A percentile compares a stretch with the other conserved stretches of the same genome.
phyloP scores from a whole-genome alignment of 2,329 filamentous ascomycete species.

The Arachnomyces sp. region DNA sequence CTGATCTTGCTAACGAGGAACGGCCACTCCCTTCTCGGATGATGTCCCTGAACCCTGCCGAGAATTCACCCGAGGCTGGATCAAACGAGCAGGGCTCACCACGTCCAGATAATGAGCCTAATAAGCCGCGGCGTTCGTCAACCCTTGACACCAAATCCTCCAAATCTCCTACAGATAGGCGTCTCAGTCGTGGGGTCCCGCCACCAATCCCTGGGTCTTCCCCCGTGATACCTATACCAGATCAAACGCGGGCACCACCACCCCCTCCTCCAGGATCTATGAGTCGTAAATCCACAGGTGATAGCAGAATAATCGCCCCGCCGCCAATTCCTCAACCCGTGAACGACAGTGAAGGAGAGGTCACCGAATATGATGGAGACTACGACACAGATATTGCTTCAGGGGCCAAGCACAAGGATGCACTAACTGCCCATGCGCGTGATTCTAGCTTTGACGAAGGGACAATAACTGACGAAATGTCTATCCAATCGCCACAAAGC shows the following conservation, averaged over 20 bases:
- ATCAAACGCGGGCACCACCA: constrained; percentile 56
- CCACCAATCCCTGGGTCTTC: constrained; percentile 31
- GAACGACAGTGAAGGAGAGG: constrained; percentile 64
- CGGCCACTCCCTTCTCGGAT: constrained; percentile 49
- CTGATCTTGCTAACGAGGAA: constrained; percentile 85
- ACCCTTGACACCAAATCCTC: constrained; percentile 32
- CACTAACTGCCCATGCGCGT: constrained; percentile 69
- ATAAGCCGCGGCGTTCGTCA: constrained; percentile 30
- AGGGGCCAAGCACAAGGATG: constrained; percentile 89
- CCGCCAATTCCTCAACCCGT: constrained; percentile 41
- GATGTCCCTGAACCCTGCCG: constrained; percentile 35
- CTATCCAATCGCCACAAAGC: constrained; percentile 40
- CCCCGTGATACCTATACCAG: constrained; percentile 33
- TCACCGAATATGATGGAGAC: constrained; percentile 92
- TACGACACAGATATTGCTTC: constrained; percentile 96
- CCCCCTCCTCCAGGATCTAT: constrained; percentile 49
- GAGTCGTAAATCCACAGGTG: constrained; percentile 53
- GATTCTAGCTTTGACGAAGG: constrained; percentile 69
- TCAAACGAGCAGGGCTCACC: constrained; percentile 33
- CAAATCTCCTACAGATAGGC: constrained; percentile 28
- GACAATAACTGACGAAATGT: constrained; percentile 47
- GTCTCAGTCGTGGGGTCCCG: constrained; percentile 34
- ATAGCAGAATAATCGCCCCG: constrained; percentile 36
- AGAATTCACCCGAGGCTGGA: too few species aligned
- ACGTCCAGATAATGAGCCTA: constrained; percentile 33